Conservation (phyloP, 164 flowering plant species). For the Vitis rupestris region DNA sequence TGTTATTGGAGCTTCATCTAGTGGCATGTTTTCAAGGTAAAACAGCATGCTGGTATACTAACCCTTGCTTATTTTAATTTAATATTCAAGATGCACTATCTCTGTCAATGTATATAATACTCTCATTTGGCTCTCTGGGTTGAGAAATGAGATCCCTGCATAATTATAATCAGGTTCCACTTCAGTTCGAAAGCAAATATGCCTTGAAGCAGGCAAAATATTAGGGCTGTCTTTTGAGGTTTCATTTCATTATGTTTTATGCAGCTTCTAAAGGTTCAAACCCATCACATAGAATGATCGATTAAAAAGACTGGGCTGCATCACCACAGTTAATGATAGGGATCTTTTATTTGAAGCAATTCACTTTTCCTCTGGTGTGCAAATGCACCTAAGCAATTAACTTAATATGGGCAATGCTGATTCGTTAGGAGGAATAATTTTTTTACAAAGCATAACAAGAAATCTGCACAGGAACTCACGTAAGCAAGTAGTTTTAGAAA, state of each 20-base stretch:
- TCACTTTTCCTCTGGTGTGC: too few relatives aligned
- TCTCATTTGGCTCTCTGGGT: neutral
- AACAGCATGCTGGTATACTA: neutral
- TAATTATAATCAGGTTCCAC: neutral
- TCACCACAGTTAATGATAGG: neutral
- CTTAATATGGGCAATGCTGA: too few relatives aligned
- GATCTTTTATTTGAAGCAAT: too few relatives aligned
- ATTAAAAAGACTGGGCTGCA: neutral
- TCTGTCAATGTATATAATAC: neutral
- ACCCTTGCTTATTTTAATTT: neutral
- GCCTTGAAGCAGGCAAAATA: neutral
- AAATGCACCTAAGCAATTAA: too few relatives aligned
- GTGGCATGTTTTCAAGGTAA: slow-evolving; percentile 62
- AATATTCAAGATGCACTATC: too few relatives aligned
- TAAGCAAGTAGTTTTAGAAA: too few relatives aligned
- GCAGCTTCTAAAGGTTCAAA: neutral
- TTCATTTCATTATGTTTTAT: neutral
- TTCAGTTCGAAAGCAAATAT: neutral
- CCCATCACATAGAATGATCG: neutral
- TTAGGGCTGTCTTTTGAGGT: neutral
- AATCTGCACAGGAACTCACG: too few relatives aligned
- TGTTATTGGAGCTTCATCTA: slow-evolving; percentile 74
- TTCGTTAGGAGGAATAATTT: too few relatives aligned
- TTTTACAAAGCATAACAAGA: too few relatives aligned
- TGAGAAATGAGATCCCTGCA: neutral